These are phyloP conservation scores for Lupinus albus DNA, from an alignment of 306 rosid genomes.

Conservation along the genomic window DNA sequence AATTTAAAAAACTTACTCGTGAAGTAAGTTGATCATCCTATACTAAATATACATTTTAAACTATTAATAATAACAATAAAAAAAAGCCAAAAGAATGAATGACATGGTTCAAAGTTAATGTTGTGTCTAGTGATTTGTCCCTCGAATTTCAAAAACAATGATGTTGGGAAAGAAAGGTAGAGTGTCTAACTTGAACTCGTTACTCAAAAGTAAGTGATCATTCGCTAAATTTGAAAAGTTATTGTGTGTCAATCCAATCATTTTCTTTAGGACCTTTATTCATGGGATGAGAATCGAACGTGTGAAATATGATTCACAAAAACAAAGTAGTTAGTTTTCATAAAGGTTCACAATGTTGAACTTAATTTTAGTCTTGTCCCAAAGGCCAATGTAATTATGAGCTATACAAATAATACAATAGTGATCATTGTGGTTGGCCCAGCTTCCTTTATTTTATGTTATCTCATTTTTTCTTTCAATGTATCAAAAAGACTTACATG, in stretches of 20 bases:
- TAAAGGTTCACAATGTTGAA: conserved; percentile 8
- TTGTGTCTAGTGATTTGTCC: not conserved
- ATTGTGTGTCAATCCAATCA: not conserved
- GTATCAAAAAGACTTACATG: no score
- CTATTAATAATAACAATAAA: no score
- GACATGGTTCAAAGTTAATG: no score
- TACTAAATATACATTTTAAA: no score
- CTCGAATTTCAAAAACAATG: not conserved
- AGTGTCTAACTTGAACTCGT: not conserved
- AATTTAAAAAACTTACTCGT: no score
- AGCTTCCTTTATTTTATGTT: not conserved
- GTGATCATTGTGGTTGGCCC: not conserved
- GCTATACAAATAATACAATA: not conserved
- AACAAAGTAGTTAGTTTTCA: not conserved
- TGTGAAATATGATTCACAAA: conserved; percentile 26
- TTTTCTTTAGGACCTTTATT: not conserved
- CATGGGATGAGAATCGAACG: conserved; percentile 27
- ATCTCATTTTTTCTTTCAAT: not conserved
- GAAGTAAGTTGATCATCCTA: no score
- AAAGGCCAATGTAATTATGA: not conserved
- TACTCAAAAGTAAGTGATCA: not conserved
- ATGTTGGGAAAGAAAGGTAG: not conserved
- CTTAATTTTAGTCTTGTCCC: not conserved
- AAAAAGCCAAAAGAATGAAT: no score
- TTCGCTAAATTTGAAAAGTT: not conserved